Conservation (phyloP, 306 rosid species). For the Cucumis melo region DNA sequence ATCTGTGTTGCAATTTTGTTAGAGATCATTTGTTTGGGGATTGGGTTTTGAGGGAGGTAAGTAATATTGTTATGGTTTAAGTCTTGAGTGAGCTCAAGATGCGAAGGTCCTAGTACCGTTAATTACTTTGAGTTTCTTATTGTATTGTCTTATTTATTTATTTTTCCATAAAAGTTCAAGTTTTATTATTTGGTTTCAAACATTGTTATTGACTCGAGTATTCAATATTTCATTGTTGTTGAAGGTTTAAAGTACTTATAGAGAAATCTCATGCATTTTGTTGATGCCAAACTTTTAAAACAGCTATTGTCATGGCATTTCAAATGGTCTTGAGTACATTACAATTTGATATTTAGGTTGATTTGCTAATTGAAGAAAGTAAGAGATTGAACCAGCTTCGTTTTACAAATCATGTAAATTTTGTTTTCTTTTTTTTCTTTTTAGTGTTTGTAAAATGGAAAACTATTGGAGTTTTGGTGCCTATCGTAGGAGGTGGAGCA, state of each 20-base stretch:
- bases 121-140: background rate
- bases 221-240: constrained; percentile 14
- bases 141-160: background rate
- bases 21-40: background rate
- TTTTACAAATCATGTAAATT: background rate
- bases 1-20: background rate
- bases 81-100: background rate
- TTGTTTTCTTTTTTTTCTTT: too few species aligned
- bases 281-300: too few species aligned
- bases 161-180: background rate
- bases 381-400: constrained; percentile 20
- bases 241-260: too few species aligned
- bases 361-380: constrained; percentile 16
- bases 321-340: too few species aligned
- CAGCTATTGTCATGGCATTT: too few species aligned
- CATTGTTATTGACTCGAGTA: constrained; percentile 3
- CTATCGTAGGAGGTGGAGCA: background rate
- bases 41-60: background rate
- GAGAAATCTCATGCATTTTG: too few species aligned
- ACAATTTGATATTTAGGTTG: constrained; percentile 12
- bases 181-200: background rate
- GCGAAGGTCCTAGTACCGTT: background rate
- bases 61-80: too few species aligned
- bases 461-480: background rate
- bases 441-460: background rate